These are phyloP conservation scores for Cryptomeria japonica DNA, from an alignment of 75 land plant species.

Conservation along the genomic window DNA sequence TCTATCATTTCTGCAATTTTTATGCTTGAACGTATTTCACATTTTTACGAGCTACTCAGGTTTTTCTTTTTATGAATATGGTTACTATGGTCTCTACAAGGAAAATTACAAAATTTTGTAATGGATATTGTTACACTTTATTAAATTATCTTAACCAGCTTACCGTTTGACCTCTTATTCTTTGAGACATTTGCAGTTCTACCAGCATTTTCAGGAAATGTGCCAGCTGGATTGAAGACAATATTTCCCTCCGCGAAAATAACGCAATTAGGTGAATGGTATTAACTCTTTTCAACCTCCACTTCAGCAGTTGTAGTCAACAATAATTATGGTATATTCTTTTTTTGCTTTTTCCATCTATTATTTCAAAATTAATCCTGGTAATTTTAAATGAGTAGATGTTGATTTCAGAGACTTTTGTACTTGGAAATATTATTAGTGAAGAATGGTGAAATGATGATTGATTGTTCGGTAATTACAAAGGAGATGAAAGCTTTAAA, in stretches of 20 bases:
- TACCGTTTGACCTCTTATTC: not conserved
- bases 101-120: not conserved
- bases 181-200: slow-evolving; percentile 49
- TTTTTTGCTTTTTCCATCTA: not conserved
- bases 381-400: not conserved
- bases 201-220: slow-evolving; percentile 97
- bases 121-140: not conserved
- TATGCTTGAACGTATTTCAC: not conserved
- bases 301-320: not conserved
- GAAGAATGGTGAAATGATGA: too few relatives aligned
- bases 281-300: slow-evolving; percentile 11
- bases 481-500: too few relatives aligned
- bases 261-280: slow-evolving; percentile 92
- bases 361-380: not conserved
- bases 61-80: not conserved
- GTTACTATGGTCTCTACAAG: not conserved
- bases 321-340: not conserved
- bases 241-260: slow-evolving; percentile 86
- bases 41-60: not conserved
- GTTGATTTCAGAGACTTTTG: not conserved
- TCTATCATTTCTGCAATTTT: not conserved
- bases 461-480: too few relatives aligned
- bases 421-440: not conserved
- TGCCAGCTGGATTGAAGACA: slow-evolving; percentile 76
- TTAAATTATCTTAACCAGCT: not conserved